Evolutionary conservation across 768 basidiomycete species (phyloP).

Genomic region (Auricularia sp.): DNA sequence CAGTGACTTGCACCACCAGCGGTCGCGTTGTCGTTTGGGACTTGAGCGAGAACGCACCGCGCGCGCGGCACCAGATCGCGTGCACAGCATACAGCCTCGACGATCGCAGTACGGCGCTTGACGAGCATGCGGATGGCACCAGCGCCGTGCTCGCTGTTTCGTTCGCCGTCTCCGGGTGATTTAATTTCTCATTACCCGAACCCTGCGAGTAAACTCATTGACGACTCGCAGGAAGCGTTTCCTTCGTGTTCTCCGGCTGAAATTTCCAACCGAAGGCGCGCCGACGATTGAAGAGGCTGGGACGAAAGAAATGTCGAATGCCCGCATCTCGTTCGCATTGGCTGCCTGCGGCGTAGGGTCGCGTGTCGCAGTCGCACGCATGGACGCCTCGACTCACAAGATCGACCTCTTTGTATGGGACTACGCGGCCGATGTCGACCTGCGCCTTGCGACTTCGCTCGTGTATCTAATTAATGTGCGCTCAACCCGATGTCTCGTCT

Average conservation of each 20-base stretch:
- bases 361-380: background rate
- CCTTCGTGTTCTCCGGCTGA: background rate
- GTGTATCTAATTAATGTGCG: background rate
- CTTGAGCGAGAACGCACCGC: background rate
- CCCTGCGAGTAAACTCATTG: no score
- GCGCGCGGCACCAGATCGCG: background rate
- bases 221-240: background rate
- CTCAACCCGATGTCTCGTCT: background rate
- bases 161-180: background rate
- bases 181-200: no score
- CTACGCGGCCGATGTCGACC: background rate
- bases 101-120: background rate
- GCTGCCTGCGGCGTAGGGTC: background rate
- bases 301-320: background rate
- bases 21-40: background rate
- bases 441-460: background rate
- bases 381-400: background rate
- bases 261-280: background rate
- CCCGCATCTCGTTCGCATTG: background rate
- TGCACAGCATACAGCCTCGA: background rate
- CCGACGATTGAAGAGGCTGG: background rate
- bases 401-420: background rate
- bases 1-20: background rate
- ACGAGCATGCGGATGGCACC: background rate
- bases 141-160: background rate